phyloP scores from a whole-genome alignment of 2,329 filamentous ascomycete species.

The Pezicula rhizophila region DNA sequence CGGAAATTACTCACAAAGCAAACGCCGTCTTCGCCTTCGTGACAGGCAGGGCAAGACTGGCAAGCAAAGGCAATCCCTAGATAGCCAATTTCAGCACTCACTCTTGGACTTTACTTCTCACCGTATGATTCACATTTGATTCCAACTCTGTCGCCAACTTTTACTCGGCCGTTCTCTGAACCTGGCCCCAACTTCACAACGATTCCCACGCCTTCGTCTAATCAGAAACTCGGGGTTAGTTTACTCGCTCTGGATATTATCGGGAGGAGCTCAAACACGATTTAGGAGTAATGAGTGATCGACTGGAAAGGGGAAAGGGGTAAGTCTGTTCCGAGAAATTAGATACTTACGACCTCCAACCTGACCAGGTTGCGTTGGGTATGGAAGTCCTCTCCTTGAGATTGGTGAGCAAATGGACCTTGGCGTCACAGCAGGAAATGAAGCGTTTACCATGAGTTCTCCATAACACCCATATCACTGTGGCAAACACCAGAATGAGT shows the following conservation, averaged over 20 bases:
- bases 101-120: neutral
- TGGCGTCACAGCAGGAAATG: conserved; percentile 17
- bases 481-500: conserved; percentile 62
- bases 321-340: no score
- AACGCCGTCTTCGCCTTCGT: conserved; percentile 56
- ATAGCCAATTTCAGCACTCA: conserved; percentile 26
- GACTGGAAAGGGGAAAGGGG: no score
- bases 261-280: no score
- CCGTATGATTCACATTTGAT: conserved; percentile 47
- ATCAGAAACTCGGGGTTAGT: no score
- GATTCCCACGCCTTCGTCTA: conserved; percentile 54
- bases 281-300: no score
- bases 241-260: no score
- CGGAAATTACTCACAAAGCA: conserved; percentile 48
- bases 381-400: conserved; percentile 49
- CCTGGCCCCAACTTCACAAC: conserved; percentile 60
- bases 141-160: conserved; percentile 62
- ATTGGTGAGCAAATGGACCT: neutral
- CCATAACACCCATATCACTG: conserved; percentile 53
- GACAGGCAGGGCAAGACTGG: conserved; percentile 42
- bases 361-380: conserved; percentile 53
- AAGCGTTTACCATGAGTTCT: conserved; percentile 31
- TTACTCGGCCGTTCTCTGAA: conserved; percentile 47
- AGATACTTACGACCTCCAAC: conserved; percentile 51
- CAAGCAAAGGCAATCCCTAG: conserved; percentile 47